Conservation (phyloP, 2,329 filamentous ascomycete genomes). For the Aphanocladium album region DNA sequence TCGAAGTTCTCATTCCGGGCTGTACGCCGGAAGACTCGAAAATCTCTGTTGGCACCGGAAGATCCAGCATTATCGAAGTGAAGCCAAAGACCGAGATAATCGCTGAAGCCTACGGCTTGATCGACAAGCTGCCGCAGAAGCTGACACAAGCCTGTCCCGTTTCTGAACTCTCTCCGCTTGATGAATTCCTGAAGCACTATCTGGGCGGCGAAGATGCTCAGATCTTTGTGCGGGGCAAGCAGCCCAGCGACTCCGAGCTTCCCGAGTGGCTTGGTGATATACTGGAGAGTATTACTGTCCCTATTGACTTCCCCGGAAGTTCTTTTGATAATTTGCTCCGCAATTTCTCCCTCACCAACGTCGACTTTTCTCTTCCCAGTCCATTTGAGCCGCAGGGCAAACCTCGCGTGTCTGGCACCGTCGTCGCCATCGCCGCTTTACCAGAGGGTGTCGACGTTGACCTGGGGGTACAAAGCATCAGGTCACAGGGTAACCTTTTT, state of each 20-base stretch:
- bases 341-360: conserved; percentile 80
- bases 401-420: conserved; percentile 76
- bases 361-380: conserved; percentile 80
- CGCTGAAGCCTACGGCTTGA: conserved; percentile 65
- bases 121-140: conserved; percentile 67
- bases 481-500: conserved; percentile 73
- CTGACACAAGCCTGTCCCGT: conserved; percentile 71
- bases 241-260: conserved; percentile 58
- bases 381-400: conserved; percentile 67
- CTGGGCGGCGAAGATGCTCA: conserved; percentile 74
- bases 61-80: conserved; percentile 62
- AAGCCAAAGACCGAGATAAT: conserved; percentile 62
- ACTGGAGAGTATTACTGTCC: conserved; percentile 74
- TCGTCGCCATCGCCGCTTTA: conserved; percentile 71
- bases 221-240: conserved; percentile 77
- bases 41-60: conserved; percentile 74
- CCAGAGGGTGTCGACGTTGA: conserved; percentile 85
- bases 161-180: conserved; percentile 74
- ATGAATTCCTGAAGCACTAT: conserved; percentile 74
- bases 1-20: conserved; percentile 79
- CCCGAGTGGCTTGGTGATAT: conserved; percentile 81
- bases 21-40: conserved; percentile 67
- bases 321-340: conserved; percentile 78
- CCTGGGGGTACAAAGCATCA: conserved; percentile 70
- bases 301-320: conserved; percentile 76